Conservation (phyloP, 768 basidiomycete species). For the Chiua virens region DNA sequence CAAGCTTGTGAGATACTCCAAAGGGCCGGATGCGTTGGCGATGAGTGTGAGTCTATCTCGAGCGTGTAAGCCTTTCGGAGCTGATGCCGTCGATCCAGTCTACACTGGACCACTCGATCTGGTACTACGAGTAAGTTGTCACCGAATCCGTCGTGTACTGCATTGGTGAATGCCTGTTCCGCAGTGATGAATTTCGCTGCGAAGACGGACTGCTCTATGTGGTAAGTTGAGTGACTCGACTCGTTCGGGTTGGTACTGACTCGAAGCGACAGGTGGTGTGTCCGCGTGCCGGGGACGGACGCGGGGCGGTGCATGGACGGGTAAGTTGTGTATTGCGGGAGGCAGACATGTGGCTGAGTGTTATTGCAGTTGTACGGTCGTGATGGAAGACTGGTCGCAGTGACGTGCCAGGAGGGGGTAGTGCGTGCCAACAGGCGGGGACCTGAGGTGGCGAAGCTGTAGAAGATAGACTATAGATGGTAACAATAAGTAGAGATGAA, state of each 20-base stretch:
- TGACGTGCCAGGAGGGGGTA: slow-evolving; percentile 79
- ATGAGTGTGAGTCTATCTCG: slow-evolving; percentile 56
- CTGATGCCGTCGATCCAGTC: slow-evolving; percentile 34
- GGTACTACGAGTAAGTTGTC: slow-evolving; percentile 66
- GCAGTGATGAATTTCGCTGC: slow-evolving; percentile 71
- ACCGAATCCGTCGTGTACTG: neutral
- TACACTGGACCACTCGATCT: slow-evolving; percentile 76
- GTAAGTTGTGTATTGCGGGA: slow-evolving; percentile 40
- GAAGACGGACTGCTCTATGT: slow-evolving; percentile 81
- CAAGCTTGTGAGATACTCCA: slow-evolving; percentile 48
- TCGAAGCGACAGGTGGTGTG: slow-evolving; percentile 51
- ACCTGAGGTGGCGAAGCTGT: slow-evolving; percentile 17
- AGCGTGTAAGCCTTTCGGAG: neutral
- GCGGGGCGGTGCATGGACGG: slow-evolving; percentile 69
- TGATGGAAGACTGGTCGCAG: slow-evolving; percentile 65
- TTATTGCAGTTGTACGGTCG: slow-evolving; percentile 63
- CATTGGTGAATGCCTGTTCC: slow-evolving; percentile 2
- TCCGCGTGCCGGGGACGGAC: slow-evolving; percentile 62
- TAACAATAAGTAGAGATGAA: slow-evolving; percentile 11
- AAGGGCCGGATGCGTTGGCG: slow-evolving; percentile 48
- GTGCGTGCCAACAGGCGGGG: slow-evolving; percentile 57
- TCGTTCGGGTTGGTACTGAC: neutral
- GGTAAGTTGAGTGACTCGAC: slow-evolving; percentile 39
- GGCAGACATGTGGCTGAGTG: slow-evolving; percentile 3
- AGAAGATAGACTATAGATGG: slow-evolving; percentile 2